Conservation (phyloP, 306 rosid species). For the Trichosanthes cucumerina region DNA sequence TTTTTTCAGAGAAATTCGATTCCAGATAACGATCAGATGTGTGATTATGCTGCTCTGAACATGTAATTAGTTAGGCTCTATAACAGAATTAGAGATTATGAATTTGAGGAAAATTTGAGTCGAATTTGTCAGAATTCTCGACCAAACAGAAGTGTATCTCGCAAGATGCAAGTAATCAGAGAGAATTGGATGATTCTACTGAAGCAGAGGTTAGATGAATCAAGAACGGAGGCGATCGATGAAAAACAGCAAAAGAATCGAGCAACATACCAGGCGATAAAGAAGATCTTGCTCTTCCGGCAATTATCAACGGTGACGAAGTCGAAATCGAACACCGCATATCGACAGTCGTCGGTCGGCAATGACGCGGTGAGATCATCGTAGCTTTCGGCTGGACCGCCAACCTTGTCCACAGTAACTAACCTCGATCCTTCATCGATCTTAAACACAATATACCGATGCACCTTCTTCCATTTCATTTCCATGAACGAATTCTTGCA, state of each 20-base stretch:
- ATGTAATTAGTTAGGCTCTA: background rate
- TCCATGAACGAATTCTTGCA: slow-evolving; percentile 96
- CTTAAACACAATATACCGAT: slow-evolving; percentile 86
- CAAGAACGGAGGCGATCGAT: background rate
- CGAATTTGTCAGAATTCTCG: background rate
- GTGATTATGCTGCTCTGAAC: background rate
- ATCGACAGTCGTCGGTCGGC: slow-evolving; percentile 85
- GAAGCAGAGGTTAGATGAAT: background rate
- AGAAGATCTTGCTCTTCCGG: slow-evolving; percentile 99
- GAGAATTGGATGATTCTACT: background rate
- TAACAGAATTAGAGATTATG: background rate
- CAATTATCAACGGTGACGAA: slow-evolving; percentile 97
- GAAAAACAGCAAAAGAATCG: background rate
- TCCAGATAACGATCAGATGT: background rate
- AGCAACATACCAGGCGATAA: slow-evolving; percentile 69
- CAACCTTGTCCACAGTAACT: slow-evolving; percentile 86
- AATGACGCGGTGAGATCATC: slow-evolving; percentile 77
- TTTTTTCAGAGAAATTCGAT: background rate
- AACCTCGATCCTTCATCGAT: slow-evolving; percentile 81
- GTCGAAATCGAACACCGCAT: slow-evolving; percentile 94
- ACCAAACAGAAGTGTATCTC: background rate
- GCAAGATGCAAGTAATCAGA: background rate
- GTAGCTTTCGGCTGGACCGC: slow-evolving; percentile 80
- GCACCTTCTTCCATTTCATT: slow-evolving; percentile 98
- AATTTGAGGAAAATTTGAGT: background rate